Base-by-base conservation (phyloP, 495 filamentous ascomycete genomes). In the Xylaria curta region DNA sequence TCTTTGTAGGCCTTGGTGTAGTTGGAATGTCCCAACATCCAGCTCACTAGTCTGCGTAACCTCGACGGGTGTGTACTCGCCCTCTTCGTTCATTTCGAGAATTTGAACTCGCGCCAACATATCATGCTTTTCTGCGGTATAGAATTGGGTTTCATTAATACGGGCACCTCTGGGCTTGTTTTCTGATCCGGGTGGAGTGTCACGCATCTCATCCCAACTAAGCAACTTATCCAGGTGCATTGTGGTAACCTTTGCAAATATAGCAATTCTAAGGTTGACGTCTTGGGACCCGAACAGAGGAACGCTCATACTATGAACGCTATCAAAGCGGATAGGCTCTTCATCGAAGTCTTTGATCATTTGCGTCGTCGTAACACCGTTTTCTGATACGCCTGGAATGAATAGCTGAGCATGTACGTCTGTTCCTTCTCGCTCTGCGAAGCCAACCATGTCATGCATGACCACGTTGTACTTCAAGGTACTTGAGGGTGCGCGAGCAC, bases 131-230 rank as follows among this genome's bases (percentile, higher is more conserved):
- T 98, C 96, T 81, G 97, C 93, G 0, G 89, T 93, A 76, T 91
- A 97, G 78, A 94, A 99, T 73, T 98, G 94, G 1, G 91, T 89
- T 79, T 99, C 96, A 49, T 92, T 90, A 74, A 99, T 89, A 26
- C 96, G 87, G 8, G 94, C 89, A 46, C 85, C 85, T 76, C 91
- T 92, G 40, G 86, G 85, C 75, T 91, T 89, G 71, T 89, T 85
- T 58, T 82, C 82, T 0, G 83, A 79, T 36, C 76, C 76, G 7
- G 84, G 84, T 21, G 85, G 83, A 13, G 89, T 86, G 76, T 98
- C 95, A 58, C 94, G 88, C 90, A 99, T 97, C 77, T 97, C 97
- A 80, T 99, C 96, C 96, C 96, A 99, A 81, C 97, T 98, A 5
- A 99, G 88, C 46, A 99, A 86, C 81, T 97, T 98, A 78, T 99